Evolutionary conservation across 163 green algal genomes (phyloP).

Genomic region (Scenedesmus sp.): DNA sequence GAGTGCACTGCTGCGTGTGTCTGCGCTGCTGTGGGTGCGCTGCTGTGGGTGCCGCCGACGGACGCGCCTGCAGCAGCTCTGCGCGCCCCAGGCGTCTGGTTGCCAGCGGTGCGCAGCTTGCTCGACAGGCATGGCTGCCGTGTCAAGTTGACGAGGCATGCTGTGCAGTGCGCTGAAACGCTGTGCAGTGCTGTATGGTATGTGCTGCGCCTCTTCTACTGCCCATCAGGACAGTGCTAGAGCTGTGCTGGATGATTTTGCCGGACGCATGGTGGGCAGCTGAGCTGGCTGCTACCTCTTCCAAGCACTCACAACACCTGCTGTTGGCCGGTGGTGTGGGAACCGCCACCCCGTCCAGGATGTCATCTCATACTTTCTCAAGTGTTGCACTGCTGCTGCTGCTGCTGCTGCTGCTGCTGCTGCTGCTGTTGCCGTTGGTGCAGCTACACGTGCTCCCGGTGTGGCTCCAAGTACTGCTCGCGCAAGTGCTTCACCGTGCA

Average conservation of each 20-base stretch:
- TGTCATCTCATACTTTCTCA: too few species aligned
- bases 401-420: conserved; percentile 13
- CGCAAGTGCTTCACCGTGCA: conserved; percentile 81
- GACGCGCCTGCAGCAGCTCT: too few species aligned
- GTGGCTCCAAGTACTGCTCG: conserved; percentile 71
- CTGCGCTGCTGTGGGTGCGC: background rate
- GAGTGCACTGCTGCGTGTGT: too few species aligned
- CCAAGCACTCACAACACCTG: background rate
- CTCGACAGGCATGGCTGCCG: background rate
- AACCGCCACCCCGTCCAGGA: too few species aligned
- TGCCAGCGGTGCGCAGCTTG: too few species aligned
- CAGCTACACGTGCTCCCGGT: conserved; percentile 87
- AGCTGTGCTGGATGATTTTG: background rate
- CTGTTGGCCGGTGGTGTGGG: too few species aligned
- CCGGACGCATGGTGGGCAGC: background rate
- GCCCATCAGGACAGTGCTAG: too few species aligned
- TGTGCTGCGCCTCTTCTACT: too few species aligned
- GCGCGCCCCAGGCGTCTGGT: too few species aligned
- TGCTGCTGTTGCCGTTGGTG: background rate
- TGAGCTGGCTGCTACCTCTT: background rate
- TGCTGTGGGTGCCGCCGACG: background rate
- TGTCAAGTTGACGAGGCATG: too few species aligned
- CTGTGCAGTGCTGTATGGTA: background rate
- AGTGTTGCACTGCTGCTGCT: too few species aligned
- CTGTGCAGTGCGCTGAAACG: conserved; percentile 3